Evolutionary conservation across 768 basidiomycete species (phyloP).

Genomic region (Panaeolus papilionaceus): DNA sequence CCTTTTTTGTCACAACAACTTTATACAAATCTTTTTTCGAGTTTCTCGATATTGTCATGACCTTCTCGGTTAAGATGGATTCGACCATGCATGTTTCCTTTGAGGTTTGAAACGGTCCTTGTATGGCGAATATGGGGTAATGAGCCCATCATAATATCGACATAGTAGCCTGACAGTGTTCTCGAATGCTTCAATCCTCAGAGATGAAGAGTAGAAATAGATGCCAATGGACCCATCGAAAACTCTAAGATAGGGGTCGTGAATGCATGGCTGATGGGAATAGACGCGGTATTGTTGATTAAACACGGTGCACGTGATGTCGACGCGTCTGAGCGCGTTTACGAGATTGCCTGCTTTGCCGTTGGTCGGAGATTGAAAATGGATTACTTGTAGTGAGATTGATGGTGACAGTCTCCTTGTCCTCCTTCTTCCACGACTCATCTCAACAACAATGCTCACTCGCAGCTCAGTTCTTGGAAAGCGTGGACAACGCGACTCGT

Average conservation of each 20-base stretch:
- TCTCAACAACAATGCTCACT: slow-evolving; percentile 44
- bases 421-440: slow-evolving; percentile 24
- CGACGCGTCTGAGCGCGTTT: slow-evolving; percentile 43
- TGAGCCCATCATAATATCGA: neutral
- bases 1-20: no score
- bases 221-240: neutral
- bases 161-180: no score
- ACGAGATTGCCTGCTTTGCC: slow-evolving; percentile 31
- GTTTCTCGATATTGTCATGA: neutral
- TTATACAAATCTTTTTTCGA: no score
- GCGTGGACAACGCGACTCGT: slow-evolving; percentile 45
- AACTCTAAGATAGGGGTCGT: neutral
- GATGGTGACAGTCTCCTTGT: slow-evolving; percentile 30
- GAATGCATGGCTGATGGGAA: neutral
- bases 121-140: neutral
- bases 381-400: slow-evolving; percentile 28
- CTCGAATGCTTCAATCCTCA: no score
- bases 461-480: slow-evolving; percentile 61
- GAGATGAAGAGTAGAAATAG: no score
- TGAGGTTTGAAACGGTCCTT: slow-evolving; percentile 2
- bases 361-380: slow-evolving; percentile 48
- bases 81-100: neutral
- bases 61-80: neutral
- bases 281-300: slow-evolving; percentile 19
- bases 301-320: slow-evolving; percentile 41